Conservation (phyloP, 768 basidiomycete genomes). For the Paxillus rubicundulus region DNA sequence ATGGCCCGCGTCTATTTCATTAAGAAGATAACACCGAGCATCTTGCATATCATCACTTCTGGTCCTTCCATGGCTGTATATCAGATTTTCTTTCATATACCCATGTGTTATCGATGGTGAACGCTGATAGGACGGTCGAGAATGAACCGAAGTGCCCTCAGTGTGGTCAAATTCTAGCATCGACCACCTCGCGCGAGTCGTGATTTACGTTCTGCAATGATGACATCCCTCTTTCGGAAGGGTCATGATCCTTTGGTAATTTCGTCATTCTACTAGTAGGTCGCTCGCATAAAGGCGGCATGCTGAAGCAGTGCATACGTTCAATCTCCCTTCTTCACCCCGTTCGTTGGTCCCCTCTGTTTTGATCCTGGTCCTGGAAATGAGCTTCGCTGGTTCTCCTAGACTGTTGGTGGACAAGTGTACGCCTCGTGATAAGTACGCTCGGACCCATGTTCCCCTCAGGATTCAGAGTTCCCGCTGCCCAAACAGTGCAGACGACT, state of each 20-base stretch:
- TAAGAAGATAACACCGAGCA: constrained; percentile 8
- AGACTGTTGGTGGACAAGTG: constrained; percentile 34
- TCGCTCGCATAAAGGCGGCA: constrained; percentile 21
- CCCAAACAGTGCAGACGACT: constrained; percentile 27
- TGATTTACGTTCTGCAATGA: constrained; percentile 27
- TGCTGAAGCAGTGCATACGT: neutral
- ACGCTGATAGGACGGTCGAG: constrained; percentile 13
- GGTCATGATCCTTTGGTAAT: neutral
- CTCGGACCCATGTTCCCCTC: constrained; percentile 29
- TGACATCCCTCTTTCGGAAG: constrained; percentile 2
- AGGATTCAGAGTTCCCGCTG: constrained; percentile 18
- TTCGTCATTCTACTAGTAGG: constrained; percentile 12
- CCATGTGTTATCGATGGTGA: constrained; percentile 11
- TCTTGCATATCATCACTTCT: neutral
- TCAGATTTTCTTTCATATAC: constrained; percentile 24
- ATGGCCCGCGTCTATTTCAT: constrained; percentile 17
- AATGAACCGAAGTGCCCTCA: constrained; percentile 19
- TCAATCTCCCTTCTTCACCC: neutral
- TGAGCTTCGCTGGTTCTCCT: constrained; percentile 20
- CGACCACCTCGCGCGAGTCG: constrained; percentile 9
- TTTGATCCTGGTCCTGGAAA: constrained; percentile 2
- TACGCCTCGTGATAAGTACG: constrained; percentile 34
- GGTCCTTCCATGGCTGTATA: constrained; percentile 6
- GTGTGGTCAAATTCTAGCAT: neutral
- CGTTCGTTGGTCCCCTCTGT: neutral